Evolutionary conservation across 2,329 filamentous ascomycete genomes (phyloP).

Genomic region (Herpomyces periplanetae): DNA sequence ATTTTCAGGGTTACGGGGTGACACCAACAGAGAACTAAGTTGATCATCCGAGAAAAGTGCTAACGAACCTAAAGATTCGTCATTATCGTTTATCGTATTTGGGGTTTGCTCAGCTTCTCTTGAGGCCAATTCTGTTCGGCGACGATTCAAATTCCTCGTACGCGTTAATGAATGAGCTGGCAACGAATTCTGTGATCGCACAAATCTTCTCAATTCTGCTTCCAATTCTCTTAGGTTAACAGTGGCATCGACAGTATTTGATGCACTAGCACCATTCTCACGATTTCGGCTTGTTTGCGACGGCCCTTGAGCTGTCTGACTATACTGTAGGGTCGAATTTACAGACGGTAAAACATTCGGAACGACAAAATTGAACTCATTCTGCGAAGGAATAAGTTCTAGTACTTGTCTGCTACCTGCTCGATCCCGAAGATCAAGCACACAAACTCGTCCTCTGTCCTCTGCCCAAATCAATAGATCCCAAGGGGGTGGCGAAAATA

Average conservation of each 20-base stretch:
- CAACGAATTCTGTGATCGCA: too few relatives aligned
- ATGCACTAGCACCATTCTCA: constrained; percentile 11
- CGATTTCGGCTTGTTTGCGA: neutral
- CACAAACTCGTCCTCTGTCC: constrained; percentile 31
- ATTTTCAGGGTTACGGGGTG: too few relatives aligned
- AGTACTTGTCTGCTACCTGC: constrained; percentile 27
- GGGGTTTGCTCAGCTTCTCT: too few relatives aligned
- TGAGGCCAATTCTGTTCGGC: too few relatives aligned
- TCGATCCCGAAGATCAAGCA: constrained; percentile 28
- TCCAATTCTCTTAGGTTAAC: too few relatives aligned
- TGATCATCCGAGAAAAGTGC: too few relatives aligned
- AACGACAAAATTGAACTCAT: constrained; percentile 16
- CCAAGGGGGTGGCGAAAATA: constrained; percentile 57
- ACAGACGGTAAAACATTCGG: constrained; percentile 4
- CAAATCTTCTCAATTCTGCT: constrained; percentile 8
- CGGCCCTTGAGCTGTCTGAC: constrained; percentile 2
- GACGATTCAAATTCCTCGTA: too few relatives aligned
- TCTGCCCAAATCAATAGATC: constrained; percentile 83
- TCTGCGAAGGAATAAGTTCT: constrained; percentile 16
- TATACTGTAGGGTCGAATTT: constrained; percentile 1
- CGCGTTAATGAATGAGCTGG: too few relatives aligned
- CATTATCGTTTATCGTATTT: too few relatives aligned
- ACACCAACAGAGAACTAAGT: too few relatives aligned
- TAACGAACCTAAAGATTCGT: too few relatives aligned
- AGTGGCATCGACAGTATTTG: too few relatives aligned